These are phyloP conservation scores for Metschnikowia arizonensis DNA, from an alignment of 805 yeast species.

Conservation along the genomic window DNA sequence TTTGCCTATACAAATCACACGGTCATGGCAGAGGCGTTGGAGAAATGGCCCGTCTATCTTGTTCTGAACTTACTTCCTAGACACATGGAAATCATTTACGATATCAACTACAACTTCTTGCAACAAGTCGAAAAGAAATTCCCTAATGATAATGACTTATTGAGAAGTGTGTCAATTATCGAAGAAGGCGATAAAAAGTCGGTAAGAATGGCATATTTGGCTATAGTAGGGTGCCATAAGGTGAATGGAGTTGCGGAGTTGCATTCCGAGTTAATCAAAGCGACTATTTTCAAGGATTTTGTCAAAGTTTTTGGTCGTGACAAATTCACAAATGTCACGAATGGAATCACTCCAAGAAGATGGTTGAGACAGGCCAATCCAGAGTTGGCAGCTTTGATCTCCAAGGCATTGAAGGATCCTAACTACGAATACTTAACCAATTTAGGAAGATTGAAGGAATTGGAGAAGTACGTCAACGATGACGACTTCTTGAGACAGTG, in stretches of 20 bases:
- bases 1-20: conserved; percentile 95
- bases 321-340: conserved; percentile 87
- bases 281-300: conserved; percentile 87
- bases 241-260: conserved; percentile 96
- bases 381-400: conserved; percentile 65
- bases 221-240: conserved; percentile 86
- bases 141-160: conserved; percentile 67
- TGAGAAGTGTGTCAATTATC: conserved; percentile 72
- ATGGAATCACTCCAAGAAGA: conserved; percentile 94
- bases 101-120: conserved; percentile 75
- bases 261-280: conserved; percentile 85
- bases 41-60: conserved; percentile 89
- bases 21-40: conserved; percentile 91
- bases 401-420: conserved; percentile 64
- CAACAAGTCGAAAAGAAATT: conserved; percentile 69
- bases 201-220: conserved; percentile 88
- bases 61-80: conserved; percentile 79
- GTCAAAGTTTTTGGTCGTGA: conserved; percentile 77
- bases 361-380: conserved; percentile 96
- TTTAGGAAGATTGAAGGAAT: conserved; percentile 59
- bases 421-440: conserved; percentile 62
- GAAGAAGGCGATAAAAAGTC: conserved; percentile 80
- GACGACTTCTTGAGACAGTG: conserved; percentile 62
- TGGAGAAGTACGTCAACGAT: conserved; percentile 67
- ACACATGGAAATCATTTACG: conserved; percentile 86